These are phyloP conservation scores for Chlamydomonas schloesseri DNA, from an alignment of 139 green algal genomes.

Conservation along the genomic window DNA sequence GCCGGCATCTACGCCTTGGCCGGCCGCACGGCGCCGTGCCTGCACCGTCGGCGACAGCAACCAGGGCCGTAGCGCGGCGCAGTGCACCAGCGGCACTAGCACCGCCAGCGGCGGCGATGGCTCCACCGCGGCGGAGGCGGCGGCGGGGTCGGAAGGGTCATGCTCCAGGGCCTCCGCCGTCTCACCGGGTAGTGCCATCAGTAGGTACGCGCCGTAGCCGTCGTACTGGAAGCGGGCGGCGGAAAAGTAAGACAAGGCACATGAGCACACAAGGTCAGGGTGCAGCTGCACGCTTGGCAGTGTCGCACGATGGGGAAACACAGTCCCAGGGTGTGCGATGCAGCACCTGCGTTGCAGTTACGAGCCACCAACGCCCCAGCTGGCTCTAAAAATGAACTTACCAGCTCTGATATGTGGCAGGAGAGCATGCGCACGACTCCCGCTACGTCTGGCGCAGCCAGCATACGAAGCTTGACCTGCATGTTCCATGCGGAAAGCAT, in stretches of 20 bases:
- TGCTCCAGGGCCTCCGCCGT: neutral
- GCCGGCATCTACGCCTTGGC: neutral
- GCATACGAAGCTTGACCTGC: neutral
- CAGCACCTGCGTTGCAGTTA: too few species aligned
- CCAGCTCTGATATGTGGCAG: neutral
- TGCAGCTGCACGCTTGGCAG: too few species aligned
- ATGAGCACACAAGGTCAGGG: too few species aligned
- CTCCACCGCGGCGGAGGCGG: neutral
- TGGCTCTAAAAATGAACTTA: too few species aligned
- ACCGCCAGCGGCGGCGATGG: neutral
- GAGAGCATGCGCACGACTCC: conserved; percentile 30
- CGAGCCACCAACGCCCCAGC: too few species aligned
- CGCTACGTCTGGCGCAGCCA: conserved; percentile 26
- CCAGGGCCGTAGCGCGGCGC: neutral
- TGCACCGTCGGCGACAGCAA: neutral
- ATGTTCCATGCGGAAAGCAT: too few species aligned
- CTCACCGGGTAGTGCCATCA: conserved; percentile 11
- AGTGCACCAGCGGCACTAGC: conserved; percentile 28
- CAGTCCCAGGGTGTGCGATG: too few species aligned
- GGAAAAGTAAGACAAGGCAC: too few species aligned
- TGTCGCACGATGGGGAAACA: too few species aligned
- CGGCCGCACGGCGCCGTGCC: too few species aligned
- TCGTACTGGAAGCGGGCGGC: neutral
- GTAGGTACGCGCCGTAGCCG: conserved; percentile 15
- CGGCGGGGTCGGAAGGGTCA: neutral